Conservation (phyloP, 768 basidiomycete species). For the Panaeolus papilionaceus region DNA sequence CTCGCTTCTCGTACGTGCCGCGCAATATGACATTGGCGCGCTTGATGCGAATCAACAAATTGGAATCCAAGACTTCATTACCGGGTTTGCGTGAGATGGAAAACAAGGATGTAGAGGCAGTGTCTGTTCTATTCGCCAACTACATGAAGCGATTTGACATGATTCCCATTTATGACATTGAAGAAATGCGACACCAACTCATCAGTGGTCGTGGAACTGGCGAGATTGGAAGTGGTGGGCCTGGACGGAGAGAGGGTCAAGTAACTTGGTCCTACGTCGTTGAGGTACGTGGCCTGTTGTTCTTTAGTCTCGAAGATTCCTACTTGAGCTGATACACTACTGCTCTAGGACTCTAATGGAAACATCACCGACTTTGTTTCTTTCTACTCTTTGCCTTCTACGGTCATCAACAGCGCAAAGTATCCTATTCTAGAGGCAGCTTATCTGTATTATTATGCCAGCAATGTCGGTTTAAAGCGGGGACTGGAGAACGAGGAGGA, state of each 20-base stretch:
- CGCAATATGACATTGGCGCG: conserved; percentile 90
- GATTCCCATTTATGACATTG: conserved; percentile 72
- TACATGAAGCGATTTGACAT: conserved; percentile 91
- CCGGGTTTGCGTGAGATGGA: conserved; percentile 89
- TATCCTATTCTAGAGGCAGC: conserved; percentile 85
- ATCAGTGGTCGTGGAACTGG: conserved; percentile 81
- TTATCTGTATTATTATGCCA: conserved; percentile 96
- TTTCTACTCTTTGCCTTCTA: conserved; percentile 96
- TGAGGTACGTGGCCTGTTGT: conserved; percentile 61
- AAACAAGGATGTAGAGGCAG: conserved; percentile 73
- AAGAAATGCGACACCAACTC: conserved; percentile 88
- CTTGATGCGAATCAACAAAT: conserved; percentile 78
- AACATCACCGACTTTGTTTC: conserved; percentile 96
- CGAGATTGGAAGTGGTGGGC: conserved; percentile 52
- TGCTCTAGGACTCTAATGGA: conserved; percentile 74
- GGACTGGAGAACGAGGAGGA: conserved; percentile 64
- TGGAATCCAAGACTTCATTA: conserved; percentile 57
- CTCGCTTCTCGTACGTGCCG: conserved; percentile 88
- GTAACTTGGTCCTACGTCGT: conserved; percentile 98
- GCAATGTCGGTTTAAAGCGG: conserved; percentile 70
- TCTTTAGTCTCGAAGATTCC: neutral
- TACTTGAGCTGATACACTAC: no score
- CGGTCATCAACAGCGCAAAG: conserved; percentile 81
- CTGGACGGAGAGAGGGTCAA: conserved; percentile 70
- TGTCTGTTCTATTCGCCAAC: conserved; percentile 70